phyloP scores from a whole-genome alignment of 768 basidiomycete genomes.

The Lactarius evosmus region DNA sequence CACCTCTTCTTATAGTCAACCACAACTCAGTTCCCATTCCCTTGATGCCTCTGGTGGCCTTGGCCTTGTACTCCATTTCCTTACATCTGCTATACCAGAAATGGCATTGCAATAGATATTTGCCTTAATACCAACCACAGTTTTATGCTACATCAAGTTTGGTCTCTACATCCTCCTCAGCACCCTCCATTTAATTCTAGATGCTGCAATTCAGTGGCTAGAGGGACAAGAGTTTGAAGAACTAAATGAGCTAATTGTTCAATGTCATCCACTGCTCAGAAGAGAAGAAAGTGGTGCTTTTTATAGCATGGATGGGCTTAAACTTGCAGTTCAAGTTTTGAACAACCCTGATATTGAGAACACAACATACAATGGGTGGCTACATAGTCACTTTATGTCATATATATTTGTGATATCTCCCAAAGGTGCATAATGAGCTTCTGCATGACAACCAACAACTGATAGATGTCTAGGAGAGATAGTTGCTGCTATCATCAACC shows the following conservation, averaged over 20 bases:
- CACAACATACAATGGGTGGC: background rate
- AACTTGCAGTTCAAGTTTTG: background rate
- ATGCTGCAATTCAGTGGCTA: background rate
- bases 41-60: constrained; percentile 41
- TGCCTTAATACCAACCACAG: constrained; percentile 40
- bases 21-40: no score
- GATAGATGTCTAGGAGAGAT: constrained; percentile 40
- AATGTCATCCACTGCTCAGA: no score
- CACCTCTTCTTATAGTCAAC: no score
- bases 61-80: constrained; percentile 41
- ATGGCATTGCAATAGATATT: constrained; percentile 43
- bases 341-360: constrained; percentile 5
- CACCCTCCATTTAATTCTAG: constrained; percentile 22
- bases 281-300: background rate
- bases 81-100: constrained; percentile 42
- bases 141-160: constrained; percentile 39
- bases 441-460: background rate
- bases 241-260: no score
- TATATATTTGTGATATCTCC: constrained; percentile 26
- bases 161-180: constrained; percentile 34
- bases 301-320: constrained; percentile 6
- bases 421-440: constrained; percentile 23
- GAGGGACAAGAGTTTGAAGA: background rate
- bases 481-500: constrained; percentile 38
- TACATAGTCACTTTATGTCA: background rate